A percentile compares a stretch with the other conserved stretches of the same genome.
Evolutionary conservation across 2,329 filamentous ascomycete genomes (phyloP).

Genomic region (Aspergillus intermedius): DNA sequence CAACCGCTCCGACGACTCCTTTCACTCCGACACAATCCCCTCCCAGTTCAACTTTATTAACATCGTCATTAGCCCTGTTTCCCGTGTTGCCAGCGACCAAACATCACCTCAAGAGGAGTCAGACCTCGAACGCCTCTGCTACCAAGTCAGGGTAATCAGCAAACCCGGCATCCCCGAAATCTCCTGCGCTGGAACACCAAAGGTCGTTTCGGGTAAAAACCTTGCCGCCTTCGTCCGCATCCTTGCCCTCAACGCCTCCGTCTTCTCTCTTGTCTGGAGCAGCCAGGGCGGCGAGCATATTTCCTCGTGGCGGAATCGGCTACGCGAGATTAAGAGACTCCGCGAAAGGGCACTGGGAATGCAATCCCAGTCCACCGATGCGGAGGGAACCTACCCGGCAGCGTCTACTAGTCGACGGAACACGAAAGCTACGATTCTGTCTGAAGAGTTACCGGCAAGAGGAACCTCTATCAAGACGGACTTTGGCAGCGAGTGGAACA

Average conservation of each 20-base stretch:
- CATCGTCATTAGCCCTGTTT: conserved; percentile 85
- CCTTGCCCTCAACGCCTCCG: conserved; percentile 83
- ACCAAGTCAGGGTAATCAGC: conserved; percentile 82
- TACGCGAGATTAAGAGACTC: conserved; percentile 76
- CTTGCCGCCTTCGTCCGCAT: conserved; percentile 81
- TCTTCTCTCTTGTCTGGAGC: conserved; percentile 88
- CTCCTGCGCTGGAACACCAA: conserved; percentile 80
- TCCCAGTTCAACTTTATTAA: conserved; percentile 96
- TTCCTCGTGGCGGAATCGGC: conserved; percentile 80
- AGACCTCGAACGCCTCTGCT: conserved; percentile 49
- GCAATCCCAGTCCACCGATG: conserved; percentile 18
- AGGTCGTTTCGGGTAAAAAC: conserved; percentile 77
- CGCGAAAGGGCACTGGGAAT: conserved; percentile 51
- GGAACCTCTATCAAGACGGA: conserved; percentile 26
- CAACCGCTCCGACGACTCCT: conserved; percentile 88
- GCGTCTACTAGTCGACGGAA: conserved; percentile 28
- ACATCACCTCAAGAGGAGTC: not conserved
- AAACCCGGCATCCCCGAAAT: conserved; percentile 86
- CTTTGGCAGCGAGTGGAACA: conserved; percentile 32
- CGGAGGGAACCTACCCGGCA: conserved; percentile 25
- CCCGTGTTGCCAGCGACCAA: conserved; percentile 23
- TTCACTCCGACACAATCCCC: conserved; percentile 84
- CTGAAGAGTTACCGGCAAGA: conserved; percentile 30
- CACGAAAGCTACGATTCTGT: conserved; percentile 33
- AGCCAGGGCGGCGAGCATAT: conserved; percentile 68